Percentiles rank a stretch among this genome's conserved stretches.
These are phyloP conservation scores for Dactylellina sp. DNA, from an alignment of 2,329 filamentous ascomycete species.

Conservation along the genomic window DNA sequence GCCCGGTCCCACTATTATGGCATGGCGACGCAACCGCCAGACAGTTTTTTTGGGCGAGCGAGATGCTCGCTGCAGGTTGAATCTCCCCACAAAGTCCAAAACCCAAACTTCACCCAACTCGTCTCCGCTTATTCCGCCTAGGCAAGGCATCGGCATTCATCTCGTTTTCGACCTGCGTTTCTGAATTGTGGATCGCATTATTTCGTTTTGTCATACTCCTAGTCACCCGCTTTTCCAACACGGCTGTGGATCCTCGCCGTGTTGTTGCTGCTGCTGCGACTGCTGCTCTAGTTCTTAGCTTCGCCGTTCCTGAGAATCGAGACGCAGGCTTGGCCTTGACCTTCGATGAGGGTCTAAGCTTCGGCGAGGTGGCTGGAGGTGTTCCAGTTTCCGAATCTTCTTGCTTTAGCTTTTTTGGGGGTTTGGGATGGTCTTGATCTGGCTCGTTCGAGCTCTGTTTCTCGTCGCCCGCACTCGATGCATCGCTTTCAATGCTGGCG, in stretches of 20 bases:
- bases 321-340: constrained; percentile 9
- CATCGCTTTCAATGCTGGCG: constrained; percentile 33
- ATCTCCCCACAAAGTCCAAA: not conserved
- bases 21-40: too few relatives aligned
- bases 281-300: not conserved
- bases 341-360: constrained; percentile 21
- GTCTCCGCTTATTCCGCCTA: constrained; percentile 49
- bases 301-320: constrained; percentile 19
- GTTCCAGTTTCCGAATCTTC: not conserved
- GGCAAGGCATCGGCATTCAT: constrained; percentile 28
- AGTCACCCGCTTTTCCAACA: constrained; percentile 52
- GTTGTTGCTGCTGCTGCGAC: constrained; percentile 17
- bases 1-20: too few relatives aligned
- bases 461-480: not conserved
- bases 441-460: constrained; percentile 2
- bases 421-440: constrained; percentile 2
- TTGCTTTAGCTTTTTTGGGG: not conserved
- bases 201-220: constrained; percentile 50
- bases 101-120: constrained; percentile 40
- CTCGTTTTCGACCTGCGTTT: constrained; percentile 5
- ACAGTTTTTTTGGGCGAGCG: too few relatives aligned
- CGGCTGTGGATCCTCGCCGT: constrained; percentile 27
- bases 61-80: not conserved
- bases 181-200: not conserved
- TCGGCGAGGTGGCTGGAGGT: constrained; percentile 27